phyloP scores from a whole-genome alignment of 129 eudicot species.

The Tagetes erecta region DNA sequence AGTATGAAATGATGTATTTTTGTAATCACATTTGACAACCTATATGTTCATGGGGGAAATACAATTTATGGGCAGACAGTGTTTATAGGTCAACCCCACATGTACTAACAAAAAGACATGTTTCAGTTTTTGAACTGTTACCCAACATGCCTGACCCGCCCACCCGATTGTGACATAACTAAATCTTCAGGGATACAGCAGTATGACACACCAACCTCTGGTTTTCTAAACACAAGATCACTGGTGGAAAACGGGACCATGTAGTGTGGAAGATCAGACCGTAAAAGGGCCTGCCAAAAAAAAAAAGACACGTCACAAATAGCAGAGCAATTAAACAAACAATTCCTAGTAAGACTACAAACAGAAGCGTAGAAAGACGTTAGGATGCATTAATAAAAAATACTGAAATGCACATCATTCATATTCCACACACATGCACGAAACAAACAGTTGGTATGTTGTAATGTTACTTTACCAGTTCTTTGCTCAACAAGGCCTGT shows the following conservation, averaged over 20 bases:
- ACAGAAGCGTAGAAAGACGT: constrained; percentile 1
- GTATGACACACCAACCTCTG: constrained; percentile 66
- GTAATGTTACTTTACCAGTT: constrained; percentile 53
- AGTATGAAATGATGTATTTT: not conserved
- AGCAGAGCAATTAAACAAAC: constrained; percentile 7
- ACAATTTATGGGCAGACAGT: not conserved
- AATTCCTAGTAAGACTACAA: not conserved
- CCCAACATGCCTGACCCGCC: not conserved
- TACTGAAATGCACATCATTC: not conserved
- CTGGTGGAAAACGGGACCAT: constrained; percentile 79
- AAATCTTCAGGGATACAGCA: constrained; percentile 1
- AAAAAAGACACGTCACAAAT: not conserved
- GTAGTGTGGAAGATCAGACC: constrained; percentile 93
- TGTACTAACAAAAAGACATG: no score
- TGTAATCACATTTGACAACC: not conserved
- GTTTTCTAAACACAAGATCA: constrained; percentile 67
- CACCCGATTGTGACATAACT: constrained; percentile 10
- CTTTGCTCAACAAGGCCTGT: constrained; percentile 84
- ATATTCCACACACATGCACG: not conserved
- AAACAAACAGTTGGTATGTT: constrained; percentile 18
- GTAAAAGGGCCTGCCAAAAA: constrained; percentile 73
- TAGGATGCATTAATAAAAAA: not conserved
- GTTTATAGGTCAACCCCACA: not conserved
- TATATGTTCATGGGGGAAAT: not conserved
- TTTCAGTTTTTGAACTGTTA: not conserved